Evolutionary conservation across 1,284 basidiomycete species (phyloP).

Genomic region (Vanrija pseudolonga): DNA sequence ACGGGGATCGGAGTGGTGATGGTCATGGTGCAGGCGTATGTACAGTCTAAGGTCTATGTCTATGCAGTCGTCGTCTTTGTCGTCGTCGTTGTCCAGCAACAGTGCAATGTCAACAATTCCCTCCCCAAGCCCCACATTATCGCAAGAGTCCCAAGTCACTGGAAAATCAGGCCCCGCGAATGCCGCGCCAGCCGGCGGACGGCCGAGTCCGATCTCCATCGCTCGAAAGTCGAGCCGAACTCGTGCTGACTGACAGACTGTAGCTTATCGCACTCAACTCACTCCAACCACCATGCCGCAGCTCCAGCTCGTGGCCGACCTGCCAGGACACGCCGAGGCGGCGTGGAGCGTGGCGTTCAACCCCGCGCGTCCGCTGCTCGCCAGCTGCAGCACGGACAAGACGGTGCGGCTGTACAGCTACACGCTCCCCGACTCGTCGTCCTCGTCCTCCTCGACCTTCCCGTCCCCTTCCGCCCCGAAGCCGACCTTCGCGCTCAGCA

Average conservation of each 20-base stretch:
- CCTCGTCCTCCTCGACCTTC: conserved; percentile 19
- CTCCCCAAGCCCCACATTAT: too few species aligned
- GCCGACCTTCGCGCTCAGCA: conserved; percentile 57
- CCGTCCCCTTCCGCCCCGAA: conserved; percentile 22
- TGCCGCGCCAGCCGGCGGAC: too few species aligned
- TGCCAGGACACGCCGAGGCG: conserved; percentile 71
- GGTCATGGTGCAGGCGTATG: background rate
- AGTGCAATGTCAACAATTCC: too few species aligned
- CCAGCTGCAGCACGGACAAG: conserved; percentile 93
- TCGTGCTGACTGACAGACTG: too few species aligned
- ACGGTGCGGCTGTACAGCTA: conserved; percentile 82
- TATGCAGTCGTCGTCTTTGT: too few species aligned
- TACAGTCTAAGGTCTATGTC: too few species aligned
- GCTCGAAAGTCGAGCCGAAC: too few species aligned
- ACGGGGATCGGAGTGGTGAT: conserved; percentile 59
- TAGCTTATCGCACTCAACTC: too few species aligned
- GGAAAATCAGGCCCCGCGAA: too few species aligned
- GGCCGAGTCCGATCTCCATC: too few species aligned
- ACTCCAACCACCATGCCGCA: conserved; percentile 25
- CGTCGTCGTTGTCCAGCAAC: too few species aligned
- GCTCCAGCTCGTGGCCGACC: conserved; percentile 37
- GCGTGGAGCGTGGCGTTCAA: conserved; percentile 94
- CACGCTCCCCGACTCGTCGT: conserved; percentile 33
- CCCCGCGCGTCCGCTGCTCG: conserved; percentile 72
- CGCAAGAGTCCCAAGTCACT: too few species aligned